A percentile compares a stretch with the other conserved stretches of the same genome.
Evolutionary conservation across 2,329 filamentous ascomycete genomes (phyloP).

Genomic region (Paraphaeosphaeria minitans): DNA sequence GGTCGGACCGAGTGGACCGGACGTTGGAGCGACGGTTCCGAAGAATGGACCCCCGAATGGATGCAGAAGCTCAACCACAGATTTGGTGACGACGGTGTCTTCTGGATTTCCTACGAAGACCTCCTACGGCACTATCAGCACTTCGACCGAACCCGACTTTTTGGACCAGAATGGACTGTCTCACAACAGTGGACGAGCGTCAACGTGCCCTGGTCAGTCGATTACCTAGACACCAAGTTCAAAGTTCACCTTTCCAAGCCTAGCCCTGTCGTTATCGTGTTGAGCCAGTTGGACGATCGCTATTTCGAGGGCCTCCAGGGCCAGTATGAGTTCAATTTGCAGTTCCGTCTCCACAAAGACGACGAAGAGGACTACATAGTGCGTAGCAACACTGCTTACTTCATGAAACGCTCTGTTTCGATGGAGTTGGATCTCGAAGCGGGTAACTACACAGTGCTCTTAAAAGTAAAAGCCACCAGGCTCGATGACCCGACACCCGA

Average conservation of each 20-base stretch:
- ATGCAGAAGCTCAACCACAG: constrained; percentile 73
- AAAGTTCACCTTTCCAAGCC: constrained; percentile 58
- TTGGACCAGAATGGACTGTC: constrained; percentile 64
- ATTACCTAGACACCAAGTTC: constrained; percentile 66
- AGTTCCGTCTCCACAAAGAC: constrained; percentile 64
- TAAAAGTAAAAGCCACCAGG: constrained; percentile 75
- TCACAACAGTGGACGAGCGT: constrained; percentile 66
- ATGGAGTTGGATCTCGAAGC: constrained; percentile 76
- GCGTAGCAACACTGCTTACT: constrained; percentile 60
- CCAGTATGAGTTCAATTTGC: constrained; percentile 62
- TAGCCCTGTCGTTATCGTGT: constrained; percentile 62
- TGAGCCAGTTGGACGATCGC: constrained; percentile 65
- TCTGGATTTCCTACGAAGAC: constrained; percentile 66
- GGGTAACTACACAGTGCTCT: constrained; percentile 75
- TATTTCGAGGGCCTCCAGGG: constrained; percentile 64
- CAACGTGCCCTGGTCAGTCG: constrained; percentile 64
- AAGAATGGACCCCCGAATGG: constrained; percentile 83
- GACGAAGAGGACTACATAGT: constrained; percentile 66
- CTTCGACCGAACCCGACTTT: constrained; percentile 65
- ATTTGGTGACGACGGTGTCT: constrained; percentile 76
- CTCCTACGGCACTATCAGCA: constrained; percentile 63
- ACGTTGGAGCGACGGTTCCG: constrained; percentile 80
- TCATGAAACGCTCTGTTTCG: constrained; percentile 75
- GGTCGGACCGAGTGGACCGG: constrained; percentile 81
- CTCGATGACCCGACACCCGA: constrained; percentile 61